Conservation (phyloP, 2,329 filamentous ascomycete species). For the Trichophyton simii region DNA sequence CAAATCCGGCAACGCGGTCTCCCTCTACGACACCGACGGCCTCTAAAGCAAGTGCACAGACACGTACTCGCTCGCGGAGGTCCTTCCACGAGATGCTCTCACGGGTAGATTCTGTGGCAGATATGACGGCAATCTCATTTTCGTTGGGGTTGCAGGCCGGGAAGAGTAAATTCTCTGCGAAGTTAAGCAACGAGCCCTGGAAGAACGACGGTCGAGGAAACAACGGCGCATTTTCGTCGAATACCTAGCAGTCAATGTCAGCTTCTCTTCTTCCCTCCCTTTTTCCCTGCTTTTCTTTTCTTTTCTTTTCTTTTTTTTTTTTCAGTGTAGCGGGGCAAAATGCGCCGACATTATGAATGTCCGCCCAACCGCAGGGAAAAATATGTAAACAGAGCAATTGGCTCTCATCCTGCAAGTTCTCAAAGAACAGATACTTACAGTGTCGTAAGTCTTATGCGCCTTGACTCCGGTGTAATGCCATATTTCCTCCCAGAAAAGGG, state of each 20-base stretch:
- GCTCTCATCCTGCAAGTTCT: not conserved
- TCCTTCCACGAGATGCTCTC: conserved; percentile 64
- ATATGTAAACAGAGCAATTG: not conserved
- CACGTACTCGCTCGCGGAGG: conserved; percentile 63
- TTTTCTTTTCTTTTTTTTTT: not conserved
- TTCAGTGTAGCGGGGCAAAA: not conserved
- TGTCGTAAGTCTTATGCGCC: conserved; percentile 47
- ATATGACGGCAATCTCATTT: conserved; percentile 58
- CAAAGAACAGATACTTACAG: conserved; percentile 19
- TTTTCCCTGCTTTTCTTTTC: not conserved
- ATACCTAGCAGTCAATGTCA: conserved; percentile 40
- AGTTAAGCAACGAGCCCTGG: conserved; percentile 65
- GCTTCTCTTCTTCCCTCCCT: not conserved
- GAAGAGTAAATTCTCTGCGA: conserved; percentile 87
- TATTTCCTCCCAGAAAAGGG: conserved; percentile 69
- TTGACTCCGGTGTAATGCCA: conserved; percentile 73
- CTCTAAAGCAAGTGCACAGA: conserved; percentile 58
- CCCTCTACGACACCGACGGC: conserved; percentile 50
- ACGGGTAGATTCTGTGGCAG: conserved; percentile 60
- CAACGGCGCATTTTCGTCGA: conserved; percentile 56
- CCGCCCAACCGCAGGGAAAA: not conserved
- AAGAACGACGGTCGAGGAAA: conserved; percentile 87
- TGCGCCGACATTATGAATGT: not conserved
- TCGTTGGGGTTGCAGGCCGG: conserved; percentile 49
- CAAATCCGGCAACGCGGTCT: conserved; percentile 57